Evolutionary conservation across 208 protist species (phyloP), one percentile per base, ranked within the genome.

Genomic region (Wallacemonas sp.): DNA sequence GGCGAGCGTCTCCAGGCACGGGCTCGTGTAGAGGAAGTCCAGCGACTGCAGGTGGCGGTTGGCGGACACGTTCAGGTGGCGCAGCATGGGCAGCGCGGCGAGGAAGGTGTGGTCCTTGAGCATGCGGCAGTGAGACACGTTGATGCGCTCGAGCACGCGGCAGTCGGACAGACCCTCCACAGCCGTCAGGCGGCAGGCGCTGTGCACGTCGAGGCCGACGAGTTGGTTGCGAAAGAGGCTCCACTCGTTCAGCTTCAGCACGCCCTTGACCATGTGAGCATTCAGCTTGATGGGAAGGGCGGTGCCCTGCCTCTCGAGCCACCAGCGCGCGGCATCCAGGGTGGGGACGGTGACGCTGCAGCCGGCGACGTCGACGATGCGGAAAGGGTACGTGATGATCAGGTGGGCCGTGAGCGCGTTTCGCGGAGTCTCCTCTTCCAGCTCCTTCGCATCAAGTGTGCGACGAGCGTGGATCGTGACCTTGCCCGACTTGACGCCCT

Each of bases 351-450:
- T 23, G 31, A 59, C 11, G 31, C 7, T 41, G 38, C n/a, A 11
- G 32, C 18, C 0, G 4, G 32, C 22, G 31, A 59, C n/a, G 52
- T 59, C 52, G 7, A 59, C 7, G 31, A 42, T n/a, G 2, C 52
- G 52, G 32, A 59, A 42, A 18, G 52, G 52, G 12, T 25, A 7
- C 16, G n/a, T 42, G 4, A 23, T 25, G 18, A 59, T 41, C 31
- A 33, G 22, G 31, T 59, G 52, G 5, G 52, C 12, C 18, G 52
- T 59, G 31, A 59, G 52, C 8, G 32, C 11, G 7, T 41, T 36
- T 4, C 52, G 32, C 52, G 52, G 52, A 11, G 52, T 59, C n/a
- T 59, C 52, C 52, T 59, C 52, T n/a, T 59, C 52, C 29, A 44
- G 7, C 32, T 59, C 52, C 26, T 42, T 59, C n/a, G 52, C 31